These are phyloP conservation scores for Saccharomycopsis capsularis DNA, from an alignment of 805 yeast genomes.

Conservation along the genomic window DNA sequence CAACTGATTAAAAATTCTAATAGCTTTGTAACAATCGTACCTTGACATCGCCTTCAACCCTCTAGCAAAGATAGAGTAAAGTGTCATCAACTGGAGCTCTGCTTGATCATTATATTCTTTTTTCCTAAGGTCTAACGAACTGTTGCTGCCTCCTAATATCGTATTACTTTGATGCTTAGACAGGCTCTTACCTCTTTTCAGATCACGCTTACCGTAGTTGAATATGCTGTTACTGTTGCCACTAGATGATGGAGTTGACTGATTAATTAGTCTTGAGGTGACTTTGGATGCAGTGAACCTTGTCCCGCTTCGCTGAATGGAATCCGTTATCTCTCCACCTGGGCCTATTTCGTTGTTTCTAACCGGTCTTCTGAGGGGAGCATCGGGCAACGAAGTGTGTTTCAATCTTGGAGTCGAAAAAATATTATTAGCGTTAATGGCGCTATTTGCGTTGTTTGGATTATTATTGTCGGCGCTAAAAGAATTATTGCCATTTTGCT, in stretches of 20 bases:
- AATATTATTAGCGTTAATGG: too few relatives aligned
- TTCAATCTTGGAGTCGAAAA: constrained; percentile 38
- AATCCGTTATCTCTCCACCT: constrained; percentile 22
- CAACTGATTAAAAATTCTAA: constrained; percentile 56
- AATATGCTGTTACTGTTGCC: constrained; percentile 1
- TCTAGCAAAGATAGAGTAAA: constrained; percentile 51
- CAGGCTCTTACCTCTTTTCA: constrained; percentile 20
- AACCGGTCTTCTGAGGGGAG: constrained; percentile 34
- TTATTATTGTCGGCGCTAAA: neutral
- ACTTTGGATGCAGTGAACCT: constrained; percentile 38
- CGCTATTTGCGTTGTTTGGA: constrained; percentile 9
- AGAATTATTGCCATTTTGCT: too few relatives aligned
- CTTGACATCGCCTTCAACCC: constrained; percentile 52
- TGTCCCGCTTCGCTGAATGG: constrained; percentile 23
- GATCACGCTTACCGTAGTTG: constrained; percentile 20
- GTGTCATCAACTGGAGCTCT: constrained; percentile 38
- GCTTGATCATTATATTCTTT: constrained; percentile 22
- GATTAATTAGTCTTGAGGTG: constrained; percentile 42
- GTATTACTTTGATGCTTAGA: too few relatives aligned
- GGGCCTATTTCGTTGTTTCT: constrained; percentile 23
- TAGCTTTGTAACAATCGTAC: constrained; percentile 77
- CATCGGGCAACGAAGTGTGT: constrained; percentile 32
- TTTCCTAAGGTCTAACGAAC: constrained; percentile 15
- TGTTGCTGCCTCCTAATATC: too few relatives aligned
- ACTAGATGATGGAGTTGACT: constrained; percentile 28